Conservation (phyloP, 257 asterid genomes). For the Solanum ahanhuiri region DNA sequence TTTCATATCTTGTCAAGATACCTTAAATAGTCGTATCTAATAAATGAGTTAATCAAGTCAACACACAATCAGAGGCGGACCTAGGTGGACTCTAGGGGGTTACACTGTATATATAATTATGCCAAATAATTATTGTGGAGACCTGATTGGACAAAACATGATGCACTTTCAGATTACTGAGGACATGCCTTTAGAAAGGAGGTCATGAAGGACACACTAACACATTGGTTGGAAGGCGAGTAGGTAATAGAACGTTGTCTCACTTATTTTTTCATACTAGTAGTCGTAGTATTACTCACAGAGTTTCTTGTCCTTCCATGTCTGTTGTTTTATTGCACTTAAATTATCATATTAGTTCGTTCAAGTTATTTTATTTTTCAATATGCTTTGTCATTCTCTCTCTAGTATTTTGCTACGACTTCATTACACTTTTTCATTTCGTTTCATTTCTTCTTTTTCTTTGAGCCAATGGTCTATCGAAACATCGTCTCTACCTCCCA, state of each 20-base stretch:
- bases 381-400: not conserved
- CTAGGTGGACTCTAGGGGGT: too few species aligned
- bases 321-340: not conserved
- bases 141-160: not conserved
- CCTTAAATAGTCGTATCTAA: not conserved
- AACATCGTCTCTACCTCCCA: not conserved
- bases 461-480: not conserved
- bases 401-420: not conserved
- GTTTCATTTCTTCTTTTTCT: not conserved
- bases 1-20: not conserved
- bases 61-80: too few species aligned
- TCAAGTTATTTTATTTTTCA: too few species aligned
- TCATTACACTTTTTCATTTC: not conserved
- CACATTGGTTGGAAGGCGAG: not conserved
- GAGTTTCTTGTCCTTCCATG: not conserved
- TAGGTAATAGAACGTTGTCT: not conserved
- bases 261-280: not conserved
- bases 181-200: not conserved
- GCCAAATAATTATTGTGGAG: not conserved
- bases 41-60: too few species aligned
- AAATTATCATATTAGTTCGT: not conserved
- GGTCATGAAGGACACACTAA: not conserved
- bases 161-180: not conserved
- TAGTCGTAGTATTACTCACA: not conserved
- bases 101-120: too few species aligned